Base-by-base conservation (phyloP, 1,284 basidiomycete species). In the Malassezia psittaci region DNA sequence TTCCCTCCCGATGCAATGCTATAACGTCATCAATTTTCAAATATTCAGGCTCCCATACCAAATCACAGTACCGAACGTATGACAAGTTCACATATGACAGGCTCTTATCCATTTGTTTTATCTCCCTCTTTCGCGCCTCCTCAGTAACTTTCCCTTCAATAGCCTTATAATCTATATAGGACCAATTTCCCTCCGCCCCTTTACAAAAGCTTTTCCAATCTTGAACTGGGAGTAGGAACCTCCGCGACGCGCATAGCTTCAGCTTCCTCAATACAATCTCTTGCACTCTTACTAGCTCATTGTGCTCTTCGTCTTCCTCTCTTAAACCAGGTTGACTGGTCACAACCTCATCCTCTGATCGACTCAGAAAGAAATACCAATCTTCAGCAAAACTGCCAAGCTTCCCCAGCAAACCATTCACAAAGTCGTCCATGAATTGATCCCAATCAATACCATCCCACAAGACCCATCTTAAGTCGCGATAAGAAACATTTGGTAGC, bases 301-400 rank as follows among this genome's bases (percentile, higher is more conserved):
- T 18, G 12, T 12, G 7, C 16, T 29, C 11, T 13, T 13, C 16
- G 29, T 42, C 41, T 12, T 13, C 12, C 8, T 42, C 16, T 2
- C 16, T 12, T 12, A 42, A 2, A 8, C 41, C 41, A 2, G 41
- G 41, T 18, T 42, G 41, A 18, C 5, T 42, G 19, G 29, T 29
- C 29, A 21, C 41, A 42, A 42, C 16, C 16, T 42, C 19, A 11
- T 8, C 41, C 41, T 42, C 41, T 18, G 19, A 18, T 13, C 12
- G 41, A 15, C 12, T 29, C 19, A 13, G 29, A 15, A 42, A 29
- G 16, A 13, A 42, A 18, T 42, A 42, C 41, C 41, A 42, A 42
- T 42, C 41, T 3, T 42, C 41, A 18, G 41, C 41, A 42, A 42
- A 42, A 42, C 41, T 42, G 41, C 41, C 41, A 18, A 42, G 16